A percentile compares a stretch with the other conserved stretches of the same genome.
Conservation (phyloP, 805 yeast genomes). For the Ogataea populi-albae region DNA sequence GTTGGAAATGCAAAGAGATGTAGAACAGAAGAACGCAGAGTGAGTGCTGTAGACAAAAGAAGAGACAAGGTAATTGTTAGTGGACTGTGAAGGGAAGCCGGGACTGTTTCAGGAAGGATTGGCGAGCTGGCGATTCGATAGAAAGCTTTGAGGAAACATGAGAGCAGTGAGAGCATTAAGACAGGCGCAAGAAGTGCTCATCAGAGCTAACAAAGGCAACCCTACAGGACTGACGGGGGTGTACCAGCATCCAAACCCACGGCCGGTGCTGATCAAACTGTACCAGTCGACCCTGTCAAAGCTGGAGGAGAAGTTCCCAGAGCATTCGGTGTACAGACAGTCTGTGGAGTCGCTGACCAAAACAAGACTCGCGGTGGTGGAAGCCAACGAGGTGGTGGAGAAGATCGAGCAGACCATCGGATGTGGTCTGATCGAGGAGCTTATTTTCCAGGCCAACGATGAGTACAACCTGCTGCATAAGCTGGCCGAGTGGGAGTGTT, state of each 20-base stretch:
- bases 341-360: constrained; percentile 70
- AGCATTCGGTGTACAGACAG: constrained; percentile 70
- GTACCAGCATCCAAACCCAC: constrained; percentile 77
- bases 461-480: constrained; percentile 67
- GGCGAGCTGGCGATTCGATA: neutral
- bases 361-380: constrained; percentile 65
- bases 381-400: constrained; percentile 56
- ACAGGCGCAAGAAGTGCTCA: constrained; percentile 46
- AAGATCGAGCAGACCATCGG: constrained; percentile 74
- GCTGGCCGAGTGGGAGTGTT: constrained; percentile 64
- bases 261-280: constrained; percentile 69
- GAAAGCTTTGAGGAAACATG: constrained; percentile 27
- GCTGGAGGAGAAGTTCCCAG: constrained; percentile 61
- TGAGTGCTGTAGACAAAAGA: too few species aligned
- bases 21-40: neutral
- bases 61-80: neutral
- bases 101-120: neutral
- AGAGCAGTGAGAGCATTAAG: constrained; percentile 32
- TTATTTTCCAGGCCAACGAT: constrained; percentile 77
- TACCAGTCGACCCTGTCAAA: constrained; percentile 66
- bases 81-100: neutral
- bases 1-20: constrained; percentile 1
- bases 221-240: constrained; percentile 84
- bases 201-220: constrained; percentile 57
- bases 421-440: constrained; percentile 80